Conservation (phyloP, 2,329 filamentous ascomycete genomes). For the Aspergillus candidus region DNA sequence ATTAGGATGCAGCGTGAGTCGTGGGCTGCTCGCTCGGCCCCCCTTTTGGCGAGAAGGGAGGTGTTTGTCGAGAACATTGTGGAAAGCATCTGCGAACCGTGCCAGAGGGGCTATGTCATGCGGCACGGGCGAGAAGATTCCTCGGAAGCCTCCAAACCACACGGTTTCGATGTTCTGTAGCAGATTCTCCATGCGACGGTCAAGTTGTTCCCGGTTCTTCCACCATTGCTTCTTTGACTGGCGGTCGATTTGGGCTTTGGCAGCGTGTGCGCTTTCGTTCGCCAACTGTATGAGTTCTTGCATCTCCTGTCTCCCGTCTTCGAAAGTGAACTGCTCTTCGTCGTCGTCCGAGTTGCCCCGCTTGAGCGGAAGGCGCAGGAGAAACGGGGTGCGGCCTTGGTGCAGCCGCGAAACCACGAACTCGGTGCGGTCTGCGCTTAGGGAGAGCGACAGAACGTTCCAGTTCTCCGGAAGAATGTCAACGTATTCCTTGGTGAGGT, state of each 20-base stretch:
- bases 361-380: conserved; percentile 77
- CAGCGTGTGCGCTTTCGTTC: conserved; percentile 74
- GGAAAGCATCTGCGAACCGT: conserved; percentile 71
- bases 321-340: conserved; percentile 71
- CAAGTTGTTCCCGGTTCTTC: conserved; percentile 74
- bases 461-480: conserved; percentile 77
- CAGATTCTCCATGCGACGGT: conserved; percentile 68
- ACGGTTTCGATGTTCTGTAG: conserved; percentile 81
- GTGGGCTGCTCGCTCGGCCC: conserved; percentile 48
- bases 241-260: conserved; percentile 65
- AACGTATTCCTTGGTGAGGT: conserved; percentile 73
- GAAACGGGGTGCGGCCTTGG: conserved; percentile 69
- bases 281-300: conserved; percentile 73
- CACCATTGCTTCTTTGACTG: conserved; percentile 82
- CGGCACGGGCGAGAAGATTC: conserved; percentile 76
- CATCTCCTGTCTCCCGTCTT: conserved; percentile 71
- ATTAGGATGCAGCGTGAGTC: conserved; percentile 53
- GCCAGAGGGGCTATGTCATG: conserved; percentile 59
- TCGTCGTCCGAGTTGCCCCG: conserved; percentile 76
- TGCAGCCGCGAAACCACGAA: conserved; percentile 84
- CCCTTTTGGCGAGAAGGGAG: conserved; percentile 70
- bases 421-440: conserved; percentile 77
- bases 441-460: conserved; percentile 77
- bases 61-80: conserved; percentile 72
- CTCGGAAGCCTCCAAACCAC: conserved; percentile 92